phyloP scores from a whole-genome alignment of 352 stramenopile genomes.

The Peronospora belbahrii region DNA sequence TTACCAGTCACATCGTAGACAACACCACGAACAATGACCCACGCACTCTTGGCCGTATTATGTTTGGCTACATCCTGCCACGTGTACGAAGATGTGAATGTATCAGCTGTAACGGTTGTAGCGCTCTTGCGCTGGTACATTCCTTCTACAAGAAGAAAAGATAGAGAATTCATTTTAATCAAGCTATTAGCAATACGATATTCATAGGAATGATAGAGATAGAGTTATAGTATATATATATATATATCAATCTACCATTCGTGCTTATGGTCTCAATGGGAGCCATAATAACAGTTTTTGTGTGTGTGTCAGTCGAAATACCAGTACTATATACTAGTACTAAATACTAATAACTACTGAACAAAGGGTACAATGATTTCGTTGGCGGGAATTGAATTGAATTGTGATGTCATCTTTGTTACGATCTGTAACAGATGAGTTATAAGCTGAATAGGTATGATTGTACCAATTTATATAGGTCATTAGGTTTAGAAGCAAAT shows the following conservation, averaged over 20 bases:
- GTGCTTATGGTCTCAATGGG: slow-evolving; percentile 25
- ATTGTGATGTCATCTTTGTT: slow-evolving; percentile 31
- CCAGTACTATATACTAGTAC: no score
- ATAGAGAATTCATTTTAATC: no score
- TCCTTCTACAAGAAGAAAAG: slow-evolving; percentile 15
- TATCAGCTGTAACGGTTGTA: slow-evolving; percentile 11
- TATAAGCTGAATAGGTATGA: no score
- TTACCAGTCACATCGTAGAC: slow-evolving; percentile 92
- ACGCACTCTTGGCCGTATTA: slow-evolving; percentile 92
- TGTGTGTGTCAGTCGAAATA: no score
- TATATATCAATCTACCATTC: slow-evolving; percentile 27
- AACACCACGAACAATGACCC: slow-evolving; percentile 91
- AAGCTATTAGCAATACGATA: background rate
- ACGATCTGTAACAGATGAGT: no score
- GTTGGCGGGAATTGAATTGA: slow-evolving; percentile 24
- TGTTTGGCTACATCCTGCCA: slow-evolving; percentile 94
- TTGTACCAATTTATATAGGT: no score
- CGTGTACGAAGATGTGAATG: slow-evolving; percentile 57
- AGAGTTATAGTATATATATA: no score
- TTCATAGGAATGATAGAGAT: no score
- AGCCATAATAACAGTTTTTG: slow-evolving; percentile 14
- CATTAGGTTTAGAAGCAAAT: no score
- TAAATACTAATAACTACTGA: no score
- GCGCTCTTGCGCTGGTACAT: slow-evolving; percentile 56
- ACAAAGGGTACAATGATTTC: no score